Evolutionary conservation across 1,284 basidiomycete genomes (phyloP).

Genomic region (Stereum hirsutum): DNA sequence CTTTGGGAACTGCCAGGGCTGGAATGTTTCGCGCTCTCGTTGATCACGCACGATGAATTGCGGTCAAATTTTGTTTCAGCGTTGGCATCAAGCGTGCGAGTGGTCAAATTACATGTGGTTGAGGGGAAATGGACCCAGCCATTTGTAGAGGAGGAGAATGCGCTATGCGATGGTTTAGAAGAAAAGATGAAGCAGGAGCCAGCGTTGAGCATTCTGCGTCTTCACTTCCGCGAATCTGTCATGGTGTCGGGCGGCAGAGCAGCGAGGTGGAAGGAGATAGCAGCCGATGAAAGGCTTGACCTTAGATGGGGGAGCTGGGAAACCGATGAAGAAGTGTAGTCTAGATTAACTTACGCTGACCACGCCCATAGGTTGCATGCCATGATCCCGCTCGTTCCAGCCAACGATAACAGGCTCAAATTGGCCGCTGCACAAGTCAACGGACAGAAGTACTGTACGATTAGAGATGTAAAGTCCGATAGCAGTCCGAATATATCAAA

Average conservation of each 20-base stretch:
- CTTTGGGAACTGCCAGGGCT: slow-evolving; percentile 20
- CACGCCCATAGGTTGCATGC: no score
- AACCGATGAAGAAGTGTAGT: no score
- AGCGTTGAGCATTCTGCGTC: slow-evolving; percentile 10
- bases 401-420: no score
- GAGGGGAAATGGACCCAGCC: slow-evolving; percentile 25
- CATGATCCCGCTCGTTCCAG: no score
- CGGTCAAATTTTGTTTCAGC: slow-evolving; percentile 24
- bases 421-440: no score
- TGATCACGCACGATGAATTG: slow-evolving; percentile 27
- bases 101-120: slow-evolving; percentile 26
- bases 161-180: slow-evolving; percentile 21
- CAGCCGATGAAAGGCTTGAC: no score
- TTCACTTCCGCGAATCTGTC: slow-evolving; percentile 19
- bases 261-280: slow-evolving; percentile 20
- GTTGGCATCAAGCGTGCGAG: slow-evolving; percentile 19
- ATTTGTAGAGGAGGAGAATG: slow-evolving; percentile 21
- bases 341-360: no score
- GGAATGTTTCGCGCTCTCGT: slow-evolving; percentile 28
- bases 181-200: slow-evolving; percentile 12
- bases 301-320: no score
- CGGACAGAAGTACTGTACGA: no score
- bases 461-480: no score
- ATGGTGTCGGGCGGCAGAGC: slow-evolving; percentile 17
- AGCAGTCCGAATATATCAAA: no score